Percentiles rank a stretch among this genome's conserved stretches.
phyloP scores from a whole-genome alignment of 108 stramenopile species.

The Cyclotella baltica region DNA sequence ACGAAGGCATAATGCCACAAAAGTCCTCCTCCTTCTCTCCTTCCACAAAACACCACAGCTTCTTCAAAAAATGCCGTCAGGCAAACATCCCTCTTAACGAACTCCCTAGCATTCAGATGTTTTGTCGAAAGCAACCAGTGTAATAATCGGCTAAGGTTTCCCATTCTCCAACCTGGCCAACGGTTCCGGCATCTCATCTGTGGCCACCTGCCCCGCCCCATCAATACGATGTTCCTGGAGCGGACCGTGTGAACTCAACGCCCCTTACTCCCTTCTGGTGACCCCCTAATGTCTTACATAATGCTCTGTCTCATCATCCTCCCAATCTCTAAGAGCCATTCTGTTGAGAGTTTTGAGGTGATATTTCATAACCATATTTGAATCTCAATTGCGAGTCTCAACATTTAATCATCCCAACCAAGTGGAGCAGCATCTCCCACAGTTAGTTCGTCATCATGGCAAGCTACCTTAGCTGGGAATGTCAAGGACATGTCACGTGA shows the following conservation, averaged over 20 bases:
- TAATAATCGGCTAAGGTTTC: constrained; percentile 87
- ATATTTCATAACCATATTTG: too few relatives aligned
- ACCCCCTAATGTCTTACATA: constrained; percentile 89
- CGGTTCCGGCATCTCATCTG: constrained; percentile 71
- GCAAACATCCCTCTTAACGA: constrained; percentile 93
- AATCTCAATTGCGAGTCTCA: too few relatives aligned
- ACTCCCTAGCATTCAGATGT: constrained; percentile 96
- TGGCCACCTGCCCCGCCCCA: constrained; percentile 67
- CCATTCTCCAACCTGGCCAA: constrained; percentile 73
- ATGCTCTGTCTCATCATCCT: constrained; percentile 71
- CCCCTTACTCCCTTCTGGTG: constrained; percentile 74
- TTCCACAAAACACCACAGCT: constrained; percentile 80
- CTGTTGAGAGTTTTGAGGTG: too few relatives aligned
- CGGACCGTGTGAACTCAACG: constrained; percentile 72
- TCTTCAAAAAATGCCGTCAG: constrained; percentile 88
- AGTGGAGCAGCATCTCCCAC: too few relatives aligned
- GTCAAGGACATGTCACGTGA: too few relatives aligned
- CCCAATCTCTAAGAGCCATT: constrained; percentile 34
- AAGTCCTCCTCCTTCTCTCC: constrained; percentile 55
- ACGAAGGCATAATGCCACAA: constrained; percentile 61
- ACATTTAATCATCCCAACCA: too few relatives aligned
- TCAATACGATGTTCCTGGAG: constrained; percentile 68
- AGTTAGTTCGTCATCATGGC: too few relatives aligned
- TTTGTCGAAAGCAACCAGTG: constrained; percentile 96
- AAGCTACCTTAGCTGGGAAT: too few relatives aligned